phyloP scores from a whole-genome alignment of 2,329 filamentous ascomycete genomes.

The Pseudogymnoascus sp. region DNA sequence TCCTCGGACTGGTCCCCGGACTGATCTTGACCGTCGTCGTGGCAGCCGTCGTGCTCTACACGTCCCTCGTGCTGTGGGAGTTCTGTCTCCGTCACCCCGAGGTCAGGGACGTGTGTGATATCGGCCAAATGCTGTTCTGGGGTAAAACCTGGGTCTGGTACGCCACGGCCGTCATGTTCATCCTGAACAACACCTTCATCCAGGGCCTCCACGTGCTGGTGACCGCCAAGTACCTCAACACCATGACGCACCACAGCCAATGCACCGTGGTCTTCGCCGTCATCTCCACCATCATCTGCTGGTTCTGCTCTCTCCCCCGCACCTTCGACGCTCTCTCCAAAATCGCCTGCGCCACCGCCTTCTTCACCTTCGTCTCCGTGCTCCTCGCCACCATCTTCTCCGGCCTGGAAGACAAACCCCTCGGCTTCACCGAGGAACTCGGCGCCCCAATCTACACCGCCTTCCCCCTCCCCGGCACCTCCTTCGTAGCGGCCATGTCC shows the following conservation, averaged over 20 bases:
- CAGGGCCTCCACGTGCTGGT: constrained; percentile 75
- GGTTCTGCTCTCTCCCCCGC: constrained; percentile 71
- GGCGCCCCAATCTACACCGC: constrained; percentile 64
- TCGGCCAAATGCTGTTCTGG: constrained; percentile 94
- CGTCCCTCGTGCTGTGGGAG: constrained; percentile 63
- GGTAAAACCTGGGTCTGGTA: constrained; percentile 67
- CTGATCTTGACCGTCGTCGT: constrained; percentile 76
- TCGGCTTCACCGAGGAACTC: constrained; percentile 50
- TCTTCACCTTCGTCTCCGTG: constrained; percentile 87
- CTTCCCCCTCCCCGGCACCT: constrained; percentile 60
- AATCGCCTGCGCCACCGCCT: constrained; percentile 69
- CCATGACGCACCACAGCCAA: constrained; percentile 64
- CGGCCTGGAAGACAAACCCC: constrained; percentile 66
- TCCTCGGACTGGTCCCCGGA: constrained; percentile 79
- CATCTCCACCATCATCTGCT: constrained; percentile 68
- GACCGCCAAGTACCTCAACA: constrained; percentile 83
- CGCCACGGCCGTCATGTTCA: constrained; percentile 73
- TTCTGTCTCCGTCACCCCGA: constrained; percentile 89
- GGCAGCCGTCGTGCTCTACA: constrained; percentile 75
- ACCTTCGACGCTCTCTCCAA: constrained; percentile 78
- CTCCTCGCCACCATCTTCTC: constrained; percentile 77
- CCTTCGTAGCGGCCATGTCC: constrained; percentile 74
- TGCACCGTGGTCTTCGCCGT: constrained; percentile 77
- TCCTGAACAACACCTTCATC: constrained; percentile 91
- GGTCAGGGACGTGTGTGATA: constrained; percentile 85